A percentile compares a stretch with the other conserved stretches of the same genome.
These are phyloP conservation scores for Spathaspora hagerdaliae DNA, from an alignment of 805 yeast genomes.

Conservation along the genomic window DNA sequence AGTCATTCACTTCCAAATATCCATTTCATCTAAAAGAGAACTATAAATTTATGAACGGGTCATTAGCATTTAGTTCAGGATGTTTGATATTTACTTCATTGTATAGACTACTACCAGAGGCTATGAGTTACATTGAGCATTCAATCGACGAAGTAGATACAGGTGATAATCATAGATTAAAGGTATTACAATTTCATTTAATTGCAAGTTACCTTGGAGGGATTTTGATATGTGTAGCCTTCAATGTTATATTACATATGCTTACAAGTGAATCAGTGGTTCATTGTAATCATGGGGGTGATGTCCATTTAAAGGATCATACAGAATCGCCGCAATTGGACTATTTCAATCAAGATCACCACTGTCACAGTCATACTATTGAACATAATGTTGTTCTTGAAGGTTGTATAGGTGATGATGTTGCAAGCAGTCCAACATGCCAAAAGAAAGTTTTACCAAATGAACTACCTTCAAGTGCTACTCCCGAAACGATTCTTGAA, in stretches of 20 bases:
- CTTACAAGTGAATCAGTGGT: slow-evolving; percentile 78
- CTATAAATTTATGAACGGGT: slow-evolving; percentile 63
- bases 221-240: slow-evolving; percentile 48
- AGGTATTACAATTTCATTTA: slow-evolving; percentile 30
- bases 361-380: slow-evolving; percentile 11
- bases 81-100: slow-evolving; percentile 77
- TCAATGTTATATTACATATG: slow-evolving; percentile 67
- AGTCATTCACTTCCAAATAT: slow-evolving; percentile 29
- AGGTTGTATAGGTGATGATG: slow-evolving; percentile 4
- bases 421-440: not conserved
- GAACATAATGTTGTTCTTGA: slow-evolving; percentile 11
- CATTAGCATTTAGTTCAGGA: slow-evolving; percentile 78
- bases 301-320: slow-evolving; percentile 11
- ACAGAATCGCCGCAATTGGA: not conserved
- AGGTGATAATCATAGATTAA: slow-evolving; percentile 1
- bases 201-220: slow-evolving; percentile 56
- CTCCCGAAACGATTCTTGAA: not conserved
- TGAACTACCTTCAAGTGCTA: not conserved
- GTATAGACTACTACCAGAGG: slow-evolving; percentile 72
- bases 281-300: slow-evolving; percentile 71
- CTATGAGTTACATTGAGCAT: slow-evolving; percentile 36
- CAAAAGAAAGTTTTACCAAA: not conserved
- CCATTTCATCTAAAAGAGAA: slow-evolving; percentile 57
- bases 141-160: slow-evolving; percentile 9
- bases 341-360: slow-evolving; percentile 1